Evolutionary conservation across 495 filamentous ascomycete species (phyloP), one percentile per base, ranked within the genome.

Genomic region (Penicillium ochrochloron): DNA sequence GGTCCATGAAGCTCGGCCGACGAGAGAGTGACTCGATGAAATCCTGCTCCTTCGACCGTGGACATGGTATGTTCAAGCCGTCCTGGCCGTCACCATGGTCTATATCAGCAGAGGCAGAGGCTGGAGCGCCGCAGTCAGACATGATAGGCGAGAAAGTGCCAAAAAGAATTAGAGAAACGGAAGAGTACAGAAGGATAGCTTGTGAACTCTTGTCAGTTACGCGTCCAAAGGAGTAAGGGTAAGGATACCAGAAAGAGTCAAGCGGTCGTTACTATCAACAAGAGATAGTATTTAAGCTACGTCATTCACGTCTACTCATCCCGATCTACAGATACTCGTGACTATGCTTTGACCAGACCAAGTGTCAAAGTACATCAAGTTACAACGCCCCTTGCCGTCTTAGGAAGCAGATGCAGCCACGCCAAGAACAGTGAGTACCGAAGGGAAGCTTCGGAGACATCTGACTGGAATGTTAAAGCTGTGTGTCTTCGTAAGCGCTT

Each of bases 1-100:
- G 70, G 25, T 77, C 75, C 46, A 80, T 65, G 51, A 77, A 80
- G 19, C 74, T 77, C n/a, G 78, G 76, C 19, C 78, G 75, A 8
- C 74, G 76, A 4, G 75, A 78, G 1, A 76, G 33, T 27, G 66
- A 65, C 9, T 58, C 68, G n/a, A 67, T 61, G 48, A 74, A 71
- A 59, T 59, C 66, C 34, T 72, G 71, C 63, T 76, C 73, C 39
- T 72, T 69, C 6, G 58, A 44, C 17, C 33, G 37, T 25, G 53
- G 31, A 23, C 37, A 37, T 6, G 29, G n/a, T 66, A 52, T 53
- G 37, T 60, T 41, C 57, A 50, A 39, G 27, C 17, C 25, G 52
- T 72, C 21, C 27, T 34, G 57, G 50, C 62, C 44, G 31, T 52
- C 65, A 59, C 70, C 69, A 31, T 57, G 52, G 50, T 67, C 69